Base-by-base conservation (phyloP, 2,329 filamentous ascomycete genomes). In the Dichotomopilus funicola region DNA sequence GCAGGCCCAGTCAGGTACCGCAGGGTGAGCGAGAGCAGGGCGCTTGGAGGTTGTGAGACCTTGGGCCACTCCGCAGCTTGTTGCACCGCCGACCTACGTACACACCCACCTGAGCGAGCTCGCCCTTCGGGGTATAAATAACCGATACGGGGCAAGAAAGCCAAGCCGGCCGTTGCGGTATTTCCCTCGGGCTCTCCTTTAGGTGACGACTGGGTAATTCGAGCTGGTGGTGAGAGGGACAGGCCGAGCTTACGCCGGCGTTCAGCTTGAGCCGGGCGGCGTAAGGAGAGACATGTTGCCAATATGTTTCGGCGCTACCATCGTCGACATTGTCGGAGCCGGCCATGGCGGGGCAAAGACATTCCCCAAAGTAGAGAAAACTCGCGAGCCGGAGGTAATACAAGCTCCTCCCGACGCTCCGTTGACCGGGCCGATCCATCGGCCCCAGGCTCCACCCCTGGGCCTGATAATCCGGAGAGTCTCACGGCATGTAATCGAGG, bases 381-480 rank as follows among this genome's bases (percentile, higher is more conserved):
- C 19, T 27, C 19, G 19, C 19, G 19, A 27, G 19, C 19, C 19
- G 19, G 19, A 27, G 19, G 19, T 53, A 36, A n/a, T 13, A 53
- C 49, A 6, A 34, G 54, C 46, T 35, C 45, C 37, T 53, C 54
- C 41, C 2, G 5, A 7, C 31, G 11, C 54, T 36, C 50, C 54
- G 27, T 35, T 41, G 13, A 10, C 49, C 35, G 44, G 11, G n/a
- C 31, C 38, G 12, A 10, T 27, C 45, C 33, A 5, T 45, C 37
- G 34, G 42, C 19, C 38, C n/a, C 34, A 4, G n/a, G 11, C 12
- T 34, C 13, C 31, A 33, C 5, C 9, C n/a, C 10, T 4, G 36
- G 27, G 40, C 38, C 19, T 34, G 34, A 35, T 35, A 40, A 44
- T 49, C 44, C n/a, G 6, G 8, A 33, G 42, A 33, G 37, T 38